Conservation (phyloP, 768 basidiomycete genomes). For the Tylopilus balloui region DNA sequence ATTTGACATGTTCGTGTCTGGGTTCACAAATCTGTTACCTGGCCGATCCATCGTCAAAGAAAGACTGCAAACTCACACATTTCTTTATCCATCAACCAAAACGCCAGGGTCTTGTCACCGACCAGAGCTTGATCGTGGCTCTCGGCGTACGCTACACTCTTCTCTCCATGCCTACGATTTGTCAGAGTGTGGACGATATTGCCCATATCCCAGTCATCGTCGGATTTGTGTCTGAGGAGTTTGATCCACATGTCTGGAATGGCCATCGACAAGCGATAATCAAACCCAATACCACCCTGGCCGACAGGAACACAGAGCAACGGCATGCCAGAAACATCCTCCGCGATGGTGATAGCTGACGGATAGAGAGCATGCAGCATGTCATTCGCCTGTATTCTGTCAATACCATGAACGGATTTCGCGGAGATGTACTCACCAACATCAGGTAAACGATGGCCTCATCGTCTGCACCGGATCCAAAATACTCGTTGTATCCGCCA, state of each 20-base stretch:
- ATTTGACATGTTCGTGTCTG: slow-evolving; percentile 94
- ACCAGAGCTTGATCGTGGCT: slow-evolving; percentile 98
- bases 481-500: slow-evolving; percentile 98
- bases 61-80: slow-evolving; percentile 69
- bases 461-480: slow-evolving; percentile 76
- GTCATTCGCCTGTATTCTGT: slow-evolving; percentile 77
- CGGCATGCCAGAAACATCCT: slow-evolving; percentile 99
- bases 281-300: slow-evolving; percentile 92
- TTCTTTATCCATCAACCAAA: slow-evolving; percentile 99
- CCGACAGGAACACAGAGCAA: slow-evolving; percentile 76
- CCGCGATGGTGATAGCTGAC: slow-evolving; percentile 83
- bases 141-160: slow-evolving; percentile 90
- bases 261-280: slow-evolving; percentile 98
- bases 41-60: background rate
- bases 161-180: slow-evolving; percentile 86
- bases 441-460: slow-evolving; percentile 95
- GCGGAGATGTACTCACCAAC: slow-evolving; percentile 59
- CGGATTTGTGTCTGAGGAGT: slow-evolving; percentile 84
- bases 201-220: slow-evolving; percentile 84
- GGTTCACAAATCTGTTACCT: background rate
- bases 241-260: slow-evolving; percentile 99
- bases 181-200: slow-evolving; percentile 86
- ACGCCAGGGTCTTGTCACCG: slow-evolving; percentile 97
- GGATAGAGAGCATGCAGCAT: slow-evolving; percentile 82
- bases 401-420: background rate